Percentiles rank a stretch among this genome's conserved stretches.
phyloP scores from a whole-genome alignment of 176 grass and related monocot species.

The Chrysopogon serrulatus region DNA sequence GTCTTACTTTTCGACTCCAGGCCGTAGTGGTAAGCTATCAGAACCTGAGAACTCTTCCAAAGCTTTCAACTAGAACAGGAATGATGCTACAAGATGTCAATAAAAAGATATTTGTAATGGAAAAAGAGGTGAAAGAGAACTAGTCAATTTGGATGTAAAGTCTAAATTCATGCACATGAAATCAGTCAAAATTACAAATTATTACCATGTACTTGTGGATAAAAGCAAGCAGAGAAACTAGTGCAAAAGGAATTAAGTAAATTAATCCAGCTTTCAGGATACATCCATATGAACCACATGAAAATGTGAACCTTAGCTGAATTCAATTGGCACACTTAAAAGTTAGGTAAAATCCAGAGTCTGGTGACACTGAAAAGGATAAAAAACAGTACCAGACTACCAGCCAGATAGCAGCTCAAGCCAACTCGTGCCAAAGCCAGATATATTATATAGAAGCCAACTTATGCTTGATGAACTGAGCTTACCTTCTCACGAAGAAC shows the following conservation, averaged over 20 bases:
- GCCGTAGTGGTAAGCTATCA: conserved; percentile 70
- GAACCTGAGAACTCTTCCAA: conserved; percentile 71
- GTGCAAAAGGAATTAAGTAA: not conserved
- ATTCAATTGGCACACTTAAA: not conserved
- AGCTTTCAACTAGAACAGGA: conserved; percentile 67
- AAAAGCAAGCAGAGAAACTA: not conserved
- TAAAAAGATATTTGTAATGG: not conserved
- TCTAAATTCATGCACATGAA: not conserved
- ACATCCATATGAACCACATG: not conserved
- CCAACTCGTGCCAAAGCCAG: not conserved
- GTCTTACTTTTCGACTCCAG: conserved; percentile 76
- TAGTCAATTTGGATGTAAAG: not conserved
- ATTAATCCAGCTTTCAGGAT: not conserved
- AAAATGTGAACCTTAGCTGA: not conserved
- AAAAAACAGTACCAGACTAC: not conserved
- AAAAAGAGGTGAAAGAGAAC: not conserved
- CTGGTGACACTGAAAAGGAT: not conserved
- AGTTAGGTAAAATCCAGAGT: not conserved
- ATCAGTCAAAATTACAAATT: not conserved
- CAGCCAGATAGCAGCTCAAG: not conserved
- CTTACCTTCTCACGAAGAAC: conserved; percentile 79
- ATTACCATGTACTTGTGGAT: not conserved
- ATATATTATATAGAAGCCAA: conserved; percentile 17
- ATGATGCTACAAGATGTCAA: not conserved
- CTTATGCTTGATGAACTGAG: not conserved